Percentiles rank a stretch among this genome's conserved stretches.
Conservation (phyloP, 768 basidiomycete genomes). For the Ramaria sp. region DNA sequence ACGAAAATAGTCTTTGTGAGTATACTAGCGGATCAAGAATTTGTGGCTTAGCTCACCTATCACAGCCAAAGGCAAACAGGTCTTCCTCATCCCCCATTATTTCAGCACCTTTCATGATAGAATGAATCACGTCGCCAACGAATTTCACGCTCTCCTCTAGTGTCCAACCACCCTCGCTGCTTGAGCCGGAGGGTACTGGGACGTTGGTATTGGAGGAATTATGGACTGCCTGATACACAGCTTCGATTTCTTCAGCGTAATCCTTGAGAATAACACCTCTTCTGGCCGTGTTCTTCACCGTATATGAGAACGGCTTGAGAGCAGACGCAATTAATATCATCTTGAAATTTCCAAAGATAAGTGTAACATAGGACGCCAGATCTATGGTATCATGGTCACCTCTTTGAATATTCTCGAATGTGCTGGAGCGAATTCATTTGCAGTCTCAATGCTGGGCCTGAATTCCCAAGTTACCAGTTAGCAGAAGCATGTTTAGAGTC, state of each 20-base stretch:
- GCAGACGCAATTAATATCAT: too few species aligned
- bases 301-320: too few species aligned
- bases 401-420: too few species aligned
- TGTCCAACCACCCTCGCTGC: conserved; percentile 2
- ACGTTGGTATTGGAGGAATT: not conserved
- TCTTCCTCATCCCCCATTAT: not conserved
- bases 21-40: too few species aligned
- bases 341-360: too few species aligned
- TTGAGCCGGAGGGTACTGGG: not conserved
- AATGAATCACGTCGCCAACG: not conserved
- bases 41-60: too few species aligned
- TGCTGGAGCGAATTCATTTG: too few species aligned
- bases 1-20: too few species aligned
- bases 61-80: too few species aligned
- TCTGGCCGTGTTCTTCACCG: too few species aligned
- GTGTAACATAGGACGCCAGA: not conserved
- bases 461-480: not conserved
- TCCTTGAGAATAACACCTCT: conserved; percentile 12
- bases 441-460: conserved; percentile 20
- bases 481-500: not conserved
- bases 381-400: conserved; percentile 20
- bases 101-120: not conserved
- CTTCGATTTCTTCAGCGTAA: conserved; percentile 38
- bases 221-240: conserved; percentile 20
- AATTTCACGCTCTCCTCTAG: not conserved